These are phyloP conservation scores for Sporisorium exsertum DNA, from an alignment of 1,284 basidiomycete species.

Conservation along the genomic window DNA sequence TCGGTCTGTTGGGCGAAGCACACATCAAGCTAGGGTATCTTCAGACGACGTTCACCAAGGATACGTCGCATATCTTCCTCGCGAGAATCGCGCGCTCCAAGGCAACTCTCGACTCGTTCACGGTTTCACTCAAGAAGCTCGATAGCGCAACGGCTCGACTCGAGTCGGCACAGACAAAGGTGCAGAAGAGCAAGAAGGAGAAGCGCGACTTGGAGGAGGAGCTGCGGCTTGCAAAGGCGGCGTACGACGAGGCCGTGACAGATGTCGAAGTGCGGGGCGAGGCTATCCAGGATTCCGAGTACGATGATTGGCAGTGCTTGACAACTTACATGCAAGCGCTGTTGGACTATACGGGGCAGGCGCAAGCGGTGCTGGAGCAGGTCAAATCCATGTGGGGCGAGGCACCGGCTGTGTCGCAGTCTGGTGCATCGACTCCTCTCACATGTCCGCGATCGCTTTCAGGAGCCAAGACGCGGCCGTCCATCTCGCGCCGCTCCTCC, in stretches of 20 bases:
- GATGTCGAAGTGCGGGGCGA: conserved; percentile 55
- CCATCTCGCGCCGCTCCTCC: conserved; percentile 25
- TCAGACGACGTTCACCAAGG: conserved; percentile 46
- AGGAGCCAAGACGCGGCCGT: conserved; percentile 19
- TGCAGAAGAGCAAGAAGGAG: conserved; percentile 63
- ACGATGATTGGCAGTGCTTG: conserved; percentile 54
- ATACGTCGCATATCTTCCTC: conserved; percentile 50
- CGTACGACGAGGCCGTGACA: conserved; percentile 57
- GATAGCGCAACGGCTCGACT: conserved; percentile 47
- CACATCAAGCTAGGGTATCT: conserved; percentile 43
- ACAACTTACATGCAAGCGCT: conserved; percentile 57
- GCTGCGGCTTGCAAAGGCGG: conserved; percentile 54
- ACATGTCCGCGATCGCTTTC: conserved; percentile 22
- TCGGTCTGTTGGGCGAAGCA: conserved; percentile 39
- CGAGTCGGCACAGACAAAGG: conserved; percentile 53
- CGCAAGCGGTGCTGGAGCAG: conserved; percentile 53
- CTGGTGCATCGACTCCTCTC: conserved; percentile 10
- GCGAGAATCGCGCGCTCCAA: conserved; percentile 48
- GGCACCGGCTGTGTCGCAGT: conserved; percentile 9
- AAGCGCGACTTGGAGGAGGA: conserved; percentile 63
- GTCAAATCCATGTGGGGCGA: conserved; percentile 41
- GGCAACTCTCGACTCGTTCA: conserved; percentile 41
- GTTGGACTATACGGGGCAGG: conserved; percentile 52
- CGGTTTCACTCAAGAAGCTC: conserved; percentile 52
- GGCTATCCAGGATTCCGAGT: conserved; percentile 52